A percentile compares a stretch with the other conserved stretches of the same genome.
phyloP scores from a whole-genome alignment of 257 asterid species.

The Rubia yunnanensis region DNA sequence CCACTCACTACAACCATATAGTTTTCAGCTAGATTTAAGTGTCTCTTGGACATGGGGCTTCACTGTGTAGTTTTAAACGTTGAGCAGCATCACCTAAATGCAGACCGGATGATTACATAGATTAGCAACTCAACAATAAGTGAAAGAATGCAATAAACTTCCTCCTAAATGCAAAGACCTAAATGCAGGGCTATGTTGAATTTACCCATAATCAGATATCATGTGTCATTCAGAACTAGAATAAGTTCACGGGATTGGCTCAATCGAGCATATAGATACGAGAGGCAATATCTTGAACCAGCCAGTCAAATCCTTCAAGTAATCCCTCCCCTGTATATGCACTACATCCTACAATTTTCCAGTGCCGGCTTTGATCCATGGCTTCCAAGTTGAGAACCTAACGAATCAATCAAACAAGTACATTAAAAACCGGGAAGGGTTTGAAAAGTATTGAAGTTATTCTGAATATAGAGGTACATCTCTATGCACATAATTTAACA shows the following conservation, averaged over 20 bases:
- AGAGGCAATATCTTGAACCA: conserved; percentile 90
- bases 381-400: conserved; percentile 80
- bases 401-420: conserved; percentile 7
- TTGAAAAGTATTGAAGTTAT: not conserved
- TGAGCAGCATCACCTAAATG: too few relatives aligned
- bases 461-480: too few relatives aligned
- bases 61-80: too few relatives aligned
- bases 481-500: too few relatives aligned
- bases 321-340: conserved; percentile 85
- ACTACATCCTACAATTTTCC: conserved; percentile 91
- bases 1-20: too few relatives aligned
- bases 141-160: too few relatives aligned
- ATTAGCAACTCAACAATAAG: too few relatives aligned
- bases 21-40: too few relatives aligned
- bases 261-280: conserved; percentile 85
- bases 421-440: not conserved
- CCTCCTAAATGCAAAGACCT: too few relatives aligned
- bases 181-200: not conserved
- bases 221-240: too few relatives aligned
- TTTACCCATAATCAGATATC: not conserved
- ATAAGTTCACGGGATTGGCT: conserved; percentile 11
- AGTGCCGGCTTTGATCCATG: conserved; percentile 83
- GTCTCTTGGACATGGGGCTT: too few relatives aligned
- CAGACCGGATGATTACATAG: too few relatives aligned
- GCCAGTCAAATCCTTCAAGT: conserved; percentile 86